Base-by-base conservation (phyloP, 768 basidiomycete species). In the Psilocybe azurescens region DNA sequence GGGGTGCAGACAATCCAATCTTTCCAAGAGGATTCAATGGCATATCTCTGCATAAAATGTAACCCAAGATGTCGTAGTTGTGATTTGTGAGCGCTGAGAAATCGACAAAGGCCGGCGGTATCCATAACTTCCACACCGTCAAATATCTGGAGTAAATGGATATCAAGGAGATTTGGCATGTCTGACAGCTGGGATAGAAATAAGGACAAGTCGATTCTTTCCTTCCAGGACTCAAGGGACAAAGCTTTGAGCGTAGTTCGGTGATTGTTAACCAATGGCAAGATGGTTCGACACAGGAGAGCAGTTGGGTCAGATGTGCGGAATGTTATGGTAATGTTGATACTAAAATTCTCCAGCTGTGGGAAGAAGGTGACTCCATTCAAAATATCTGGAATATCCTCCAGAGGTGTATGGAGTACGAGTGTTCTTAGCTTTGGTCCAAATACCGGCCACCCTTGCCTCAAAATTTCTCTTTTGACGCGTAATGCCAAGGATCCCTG, bases 201-300 rank as follows among this genome's bases (percentile, higher is more conserved):
- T 18, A 48, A 20, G 3, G 54, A 51, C 10, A 61, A 36, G 54
- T 61, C 60, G 11, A 52, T 11, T n/a, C 5, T 47, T 18, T 60
- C 53, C 28, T 33, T 38, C 29, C 33, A 36, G 7, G 51, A 18
- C 13, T 60, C 39, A 9, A 56, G 6, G 10, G 38, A 20, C 39
- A 50, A 29, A n/a, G 18, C 8, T 14, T 46, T 36, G 46, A 61
- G 47, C 5, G 60, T 56, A 11, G 33, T 24, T 13, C 20, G 53
- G 36, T 61, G 54, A 16, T 11, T 41, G 10, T 30, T 32, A n/a
- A 61, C 11, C 7, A 61, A 61, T 2, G 60, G 60, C 3, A 56
- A 16, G 8, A 56, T 50, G 24, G 47, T 41, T 33, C 49, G 24
- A 28, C 53, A 36, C 3, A 61, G 16, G 1, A 56, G 50, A 3